These are phyloP conservation scores for Naganishia sp. DNA, from an alignment of 1,284 basidiomycete species.

Conservation along the genomic window DNA sequence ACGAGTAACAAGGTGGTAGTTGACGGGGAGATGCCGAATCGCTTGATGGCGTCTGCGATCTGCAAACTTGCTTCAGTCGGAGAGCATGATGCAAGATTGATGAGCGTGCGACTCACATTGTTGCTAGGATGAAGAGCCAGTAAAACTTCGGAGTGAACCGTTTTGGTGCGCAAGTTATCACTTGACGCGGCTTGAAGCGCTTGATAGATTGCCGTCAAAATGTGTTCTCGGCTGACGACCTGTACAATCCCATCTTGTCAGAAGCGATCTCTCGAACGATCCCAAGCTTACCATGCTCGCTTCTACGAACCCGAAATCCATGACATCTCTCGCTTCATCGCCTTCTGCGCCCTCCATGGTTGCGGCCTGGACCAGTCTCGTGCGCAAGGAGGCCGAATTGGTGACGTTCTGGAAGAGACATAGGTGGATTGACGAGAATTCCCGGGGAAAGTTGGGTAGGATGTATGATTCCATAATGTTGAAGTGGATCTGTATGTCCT, in stretches of 20 bases:
- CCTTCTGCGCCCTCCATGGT: conserved; percentile 63
- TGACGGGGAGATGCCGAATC: conserved; percentile 74
- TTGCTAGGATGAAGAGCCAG: conserved; percentile 80
- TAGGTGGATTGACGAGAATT: conserved; percentile 58
- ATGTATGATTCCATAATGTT: conserved; percentile 53
- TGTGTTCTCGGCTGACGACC: conserved; percentile 58
- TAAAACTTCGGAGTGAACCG: conserved; percentile 81
- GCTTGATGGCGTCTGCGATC: conserved; percentile 82
- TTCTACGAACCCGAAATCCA: conserved; percentile 88
- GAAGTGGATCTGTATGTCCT: neutral
- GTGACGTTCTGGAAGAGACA: conserved; percentile 68
- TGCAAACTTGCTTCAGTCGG: conserved; percentile 43
- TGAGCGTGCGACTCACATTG: conserved; percentile 60
- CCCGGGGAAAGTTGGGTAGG: conserved; percentile 46
- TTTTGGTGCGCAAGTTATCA: conserved; percentile 66
- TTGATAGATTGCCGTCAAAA: conserved; percentile 77
- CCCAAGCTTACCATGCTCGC: conserved; percentile 59
- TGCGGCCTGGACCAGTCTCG: conserved; percentile 69
- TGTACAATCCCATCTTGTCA: conserved; percentile 28
- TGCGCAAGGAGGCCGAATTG: conserved; percentile 65
- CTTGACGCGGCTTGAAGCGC: conserved; percentile 68
- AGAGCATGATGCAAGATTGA: neutral
- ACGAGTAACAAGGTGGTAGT: conserved; percentile 73
- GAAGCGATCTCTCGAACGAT: neutral
- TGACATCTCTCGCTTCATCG: conserved; percentile 66